phyloP scores from a whole-genome alignment of 805 yeast species.

The Teunomyces gatunensis region DNA sequence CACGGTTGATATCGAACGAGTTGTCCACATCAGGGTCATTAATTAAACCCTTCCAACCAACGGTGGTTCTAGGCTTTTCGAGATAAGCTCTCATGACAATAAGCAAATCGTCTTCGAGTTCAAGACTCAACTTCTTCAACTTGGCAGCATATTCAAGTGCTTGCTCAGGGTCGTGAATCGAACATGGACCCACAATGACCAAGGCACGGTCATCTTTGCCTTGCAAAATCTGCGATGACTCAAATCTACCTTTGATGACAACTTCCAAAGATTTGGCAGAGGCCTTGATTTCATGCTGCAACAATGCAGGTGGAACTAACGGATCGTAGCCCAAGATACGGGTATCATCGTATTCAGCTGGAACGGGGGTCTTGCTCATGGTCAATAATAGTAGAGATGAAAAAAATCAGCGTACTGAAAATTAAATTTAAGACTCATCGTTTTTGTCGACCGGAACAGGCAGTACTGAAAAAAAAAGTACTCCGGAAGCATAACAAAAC shows the following conservation, averaged over 20 bases:
- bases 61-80: conserved; percentile 98
- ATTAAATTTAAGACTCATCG: background rate
- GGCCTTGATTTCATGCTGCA: conserved; percentile 82
- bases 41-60: conserved; percentile 98
- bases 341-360: conserved; percentile 72
- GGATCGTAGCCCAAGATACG: conserved; percentile 92
- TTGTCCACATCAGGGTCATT: conserved; percentile 95
- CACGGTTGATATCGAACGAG: conserved; percentile 92
- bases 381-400: background rate
- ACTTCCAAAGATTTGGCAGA: conserved; percentile 51
- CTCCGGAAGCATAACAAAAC: background rate
- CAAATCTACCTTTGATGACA: conserved; percentile 75
- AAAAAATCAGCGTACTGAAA: background rate
- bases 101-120: conserved; percentile 71
- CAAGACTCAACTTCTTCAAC: conserved; percentile 64
- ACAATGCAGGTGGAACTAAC: conserved; percentile 84
- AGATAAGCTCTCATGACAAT: conserved; percentile 96
- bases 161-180: conserved; percentile 86
- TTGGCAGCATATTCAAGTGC: conserved; percentile 84
- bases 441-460: background rate
- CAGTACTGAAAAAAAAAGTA: background rate
- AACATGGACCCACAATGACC: conserved; percentile 95
- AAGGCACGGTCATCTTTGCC: conserved; percentile 80
- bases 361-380: conserved; percentile 21
- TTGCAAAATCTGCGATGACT: conserved; percentile 68